Base-by-base conservation (phyloP, 2,329 filamentous ascomycete genomes). In the Nigrospora oryzae region DNA sequence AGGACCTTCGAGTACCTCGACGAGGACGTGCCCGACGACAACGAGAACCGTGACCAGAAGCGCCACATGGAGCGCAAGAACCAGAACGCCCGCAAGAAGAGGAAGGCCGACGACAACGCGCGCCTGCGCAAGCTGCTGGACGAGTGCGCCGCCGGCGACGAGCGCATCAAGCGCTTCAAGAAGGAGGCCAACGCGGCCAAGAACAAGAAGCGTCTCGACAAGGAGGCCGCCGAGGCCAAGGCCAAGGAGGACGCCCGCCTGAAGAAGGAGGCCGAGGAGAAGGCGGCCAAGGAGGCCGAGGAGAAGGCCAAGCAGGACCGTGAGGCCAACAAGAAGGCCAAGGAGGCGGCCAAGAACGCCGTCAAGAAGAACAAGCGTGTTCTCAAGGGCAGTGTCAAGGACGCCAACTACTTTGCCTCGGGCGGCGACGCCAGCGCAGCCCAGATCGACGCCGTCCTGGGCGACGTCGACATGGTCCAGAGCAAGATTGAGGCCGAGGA, bases 321-420 rank as follows among this genome's bases (percentile, higher is more conserved):
- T 55, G 89, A 91, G 55, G 78, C 85, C 51, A 73, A 73, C 60
- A 98, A 97, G 81, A 98, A 98, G 79, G 84, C 86, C 49, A 98
- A 97, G 76, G 93, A 98, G 70, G 91, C 91, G 2, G 93, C 93
- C 47, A 98, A 98, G 83, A 96, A 89, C 62, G 93, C 93, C 13
- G 86, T 93, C 59, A 98, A 98, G 86, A 98, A 98, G 86, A 98
- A 98, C 81, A 96, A 96, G 81, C 89, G 93, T 75, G 86, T 97
- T 40, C 83, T 98, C 57, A 89, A 94, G 68, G 83, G 81, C 50
- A 89, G 87, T 53, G 86, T 91, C 69, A 98, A 98, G 78, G 93
- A 98, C 55, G 90, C 87, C 59, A 96, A 96, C 77, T 98, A 98
- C 81, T 96, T 98, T 66, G 76, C 72, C 16, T 71, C 43, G 34